Evolutionary conservation across 148 eudicot species (phyloP).

Genomic region (Euryodendron excelsum): DNA sequence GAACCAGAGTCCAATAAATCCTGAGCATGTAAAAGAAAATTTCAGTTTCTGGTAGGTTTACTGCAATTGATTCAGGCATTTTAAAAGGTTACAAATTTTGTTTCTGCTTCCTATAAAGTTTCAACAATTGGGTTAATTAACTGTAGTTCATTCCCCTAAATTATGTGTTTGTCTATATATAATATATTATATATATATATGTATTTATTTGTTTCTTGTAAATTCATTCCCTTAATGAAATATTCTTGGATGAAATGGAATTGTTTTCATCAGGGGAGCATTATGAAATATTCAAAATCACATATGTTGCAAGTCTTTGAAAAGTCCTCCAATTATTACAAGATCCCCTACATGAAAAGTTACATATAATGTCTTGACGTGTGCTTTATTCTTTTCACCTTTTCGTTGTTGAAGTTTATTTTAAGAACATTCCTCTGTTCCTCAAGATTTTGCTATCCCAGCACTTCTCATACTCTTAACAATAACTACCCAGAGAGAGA

Average conservation of each 20-base stretch:
- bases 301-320: neutral
- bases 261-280: neutral
- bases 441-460: neutral
- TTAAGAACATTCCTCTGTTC: neutral
- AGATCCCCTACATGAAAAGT: neutral
- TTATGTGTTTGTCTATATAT: neutral
- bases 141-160: neutral
- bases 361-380: neutral
- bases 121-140: neutral
- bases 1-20: constrained; percentile 21
- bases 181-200: neutral
- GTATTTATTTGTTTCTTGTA: neutral
- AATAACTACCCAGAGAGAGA: neutral
- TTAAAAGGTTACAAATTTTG: neutral
- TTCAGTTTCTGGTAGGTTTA: constrained; percentile 7
- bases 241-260: neutral
- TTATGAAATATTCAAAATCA: neutral
- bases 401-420: neutral
- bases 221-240: too few species aligned
- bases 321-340: neutral
- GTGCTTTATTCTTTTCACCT: neutral
- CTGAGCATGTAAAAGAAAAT: neutral
- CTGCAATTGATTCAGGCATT: neutral
- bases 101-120: neutral
- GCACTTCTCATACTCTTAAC: neutral